phyloP scores from a whole-genome alignment of 192 early-diverging fungal genomes.

The Gigaspora rosea region DNA sequence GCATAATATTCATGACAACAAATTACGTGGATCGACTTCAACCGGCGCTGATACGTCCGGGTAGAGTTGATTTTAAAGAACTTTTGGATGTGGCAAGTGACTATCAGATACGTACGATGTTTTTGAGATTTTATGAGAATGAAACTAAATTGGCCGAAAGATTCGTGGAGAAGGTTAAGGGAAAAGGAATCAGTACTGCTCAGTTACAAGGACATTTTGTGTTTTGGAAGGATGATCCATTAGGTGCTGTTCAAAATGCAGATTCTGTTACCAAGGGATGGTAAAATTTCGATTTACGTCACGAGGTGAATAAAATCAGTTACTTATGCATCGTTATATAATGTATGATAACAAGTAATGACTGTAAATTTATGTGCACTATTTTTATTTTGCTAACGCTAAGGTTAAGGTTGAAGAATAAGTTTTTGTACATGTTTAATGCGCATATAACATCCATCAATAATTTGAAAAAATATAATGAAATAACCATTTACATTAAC shows the following conservation, averaged over 20 bases:
- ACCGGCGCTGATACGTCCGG: conserved; percentile 78
- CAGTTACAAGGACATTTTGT: conserved; percentile 97
- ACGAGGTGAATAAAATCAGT: too few species aligned
- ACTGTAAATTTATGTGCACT: too few species aligned
- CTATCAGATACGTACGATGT: conserved; percentile 72
- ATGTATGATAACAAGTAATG: too few species aligned
- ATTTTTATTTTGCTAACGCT: too few species aligned
- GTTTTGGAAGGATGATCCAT: conserved; percentile 73
- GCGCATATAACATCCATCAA: too few species aligned
- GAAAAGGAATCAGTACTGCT: conserved; percentile 75
- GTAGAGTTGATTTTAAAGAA: conserved; percentile 76
- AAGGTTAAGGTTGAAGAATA: too few species aligned
- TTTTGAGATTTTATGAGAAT: conserved; percentile 75
- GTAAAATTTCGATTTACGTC: too few species aligned
- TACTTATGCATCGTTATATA: too few species aligned
- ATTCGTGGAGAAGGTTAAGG: conserved; percentile 65
- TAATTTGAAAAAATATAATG: too few species aligned
- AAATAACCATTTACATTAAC: too few species aligned
- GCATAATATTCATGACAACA: conserved; percentile 91
- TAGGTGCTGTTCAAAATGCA: conserved; percentile 63
- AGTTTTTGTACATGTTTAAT: too few species aligned
- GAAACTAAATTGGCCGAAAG: conserved; percentile 57
- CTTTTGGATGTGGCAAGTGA: conserved; percentile 73
- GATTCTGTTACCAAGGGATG: background rate
- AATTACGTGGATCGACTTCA: conserved; percentile 81